These are phyloP conservation scores for Daucus carota DNA, from an alignment of 129 eudicot genomes.

Conservation along the genomic window DNA sequence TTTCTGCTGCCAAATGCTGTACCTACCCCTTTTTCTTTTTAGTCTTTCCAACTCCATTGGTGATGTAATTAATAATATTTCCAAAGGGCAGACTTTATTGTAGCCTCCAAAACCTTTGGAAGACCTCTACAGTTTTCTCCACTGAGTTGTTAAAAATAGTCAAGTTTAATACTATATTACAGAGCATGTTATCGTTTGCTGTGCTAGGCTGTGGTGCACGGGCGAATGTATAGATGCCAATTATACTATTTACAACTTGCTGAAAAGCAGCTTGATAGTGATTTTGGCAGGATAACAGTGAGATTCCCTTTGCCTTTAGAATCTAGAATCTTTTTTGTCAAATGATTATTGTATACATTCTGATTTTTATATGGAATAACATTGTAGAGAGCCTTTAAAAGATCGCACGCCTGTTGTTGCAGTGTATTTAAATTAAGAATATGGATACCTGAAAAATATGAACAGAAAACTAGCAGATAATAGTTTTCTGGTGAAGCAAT, in stretches of 20 bases:
- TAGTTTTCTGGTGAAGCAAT: background rate
- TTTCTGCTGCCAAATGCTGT: constrained; percentile 10
- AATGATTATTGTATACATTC: constrained; percentile 6
- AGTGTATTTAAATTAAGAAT: background rate
- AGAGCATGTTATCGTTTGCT: constrained; percentile 31
- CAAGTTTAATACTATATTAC: constrained; percentile 23
- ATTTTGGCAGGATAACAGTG: constrained; percentile 27
- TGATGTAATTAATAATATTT: constrained; percentile 26
- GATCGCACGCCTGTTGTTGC: constrained; percentile 3
- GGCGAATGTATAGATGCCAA: constrained; percentile 5
- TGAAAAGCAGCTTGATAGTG: constrained; percentile 36
- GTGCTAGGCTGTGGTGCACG: constrained; percentile 31
- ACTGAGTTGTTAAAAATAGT: constrained; percentile 22
- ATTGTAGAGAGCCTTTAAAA: background rate
- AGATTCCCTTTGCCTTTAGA: constrained; percentile 28
- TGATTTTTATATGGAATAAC: background rate
- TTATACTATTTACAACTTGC: constrained; percentile 15
- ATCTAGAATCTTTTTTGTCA: constrained; percentile 27
- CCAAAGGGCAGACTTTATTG: constrained; percentile 21
- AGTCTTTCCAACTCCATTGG: constrained; percentile 17
- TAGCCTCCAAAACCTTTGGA: constrained; percentile 64
- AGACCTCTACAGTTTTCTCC: constrained; percentile 23
- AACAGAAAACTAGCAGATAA: background rate
- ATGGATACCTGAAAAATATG: background rate
- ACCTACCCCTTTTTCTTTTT: constrained; percentile 3